Evolutionary conservation across 2,329 filamentous ascomycete species (phyloP), one percentile per base, ranked within the genome.

Genomic region (Aureobasidium zeae): DNA sequence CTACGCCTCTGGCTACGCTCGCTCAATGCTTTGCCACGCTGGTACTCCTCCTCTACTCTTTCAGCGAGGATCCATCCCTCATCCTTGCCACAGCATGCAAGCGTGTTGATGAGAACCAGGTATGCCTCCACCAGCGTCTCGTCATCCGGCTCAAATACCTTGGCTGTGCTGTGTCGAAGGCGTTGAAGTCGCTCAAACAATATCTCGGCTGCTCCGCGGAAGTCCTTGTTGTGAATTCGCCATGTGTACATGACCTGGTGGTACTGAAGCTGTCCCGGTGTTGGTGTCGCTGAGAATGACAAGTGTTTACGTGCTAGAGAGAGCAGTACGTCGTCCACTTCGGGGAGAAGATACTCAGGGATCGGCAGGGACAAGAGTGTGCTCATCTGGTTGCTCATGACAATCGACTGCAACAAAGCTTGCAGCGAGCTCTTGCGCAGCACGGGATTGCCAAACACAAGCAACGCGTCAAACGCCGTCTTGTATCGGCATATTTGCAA

Each of bases 201-300:
- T 10, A 75, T 67, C 29, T 72, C 69, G 1, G 77, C 74, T 2
- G 77, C 78, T 38, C 89, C 91, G 32, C 89, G 84, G 70, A 87
- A 94, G 65, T 96, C 85, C 55, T 79, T 78, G 52, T 81, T 81
- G 49, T 79, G 79, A 52, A 94, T 81, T 39, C 91, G 79, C 77
- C 89, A 95, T 3, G 88, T 81, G 61, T 95, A 94, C 35, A 96
- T 76, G 45, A 95, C 82, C 55, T 89, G 84, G 58, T 91, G 85
- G 58, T 88, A 94, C 3, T 86, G 83, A 1, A 79, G 74, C 8
- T 49, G 48, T 4, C 45, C 48, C 12, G 50, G 48, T 13, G 51
- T 42, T 6, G 49, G 43, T 5, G 64, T 64, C 24, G 61, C 63
- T 20, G 66, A 70, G 26, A 86, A 74, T 45, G 86, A 82, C 31